Conservation (phyloP, 2,329 filamentous ascomycete species). For the Xylaria sp. region DNA sequence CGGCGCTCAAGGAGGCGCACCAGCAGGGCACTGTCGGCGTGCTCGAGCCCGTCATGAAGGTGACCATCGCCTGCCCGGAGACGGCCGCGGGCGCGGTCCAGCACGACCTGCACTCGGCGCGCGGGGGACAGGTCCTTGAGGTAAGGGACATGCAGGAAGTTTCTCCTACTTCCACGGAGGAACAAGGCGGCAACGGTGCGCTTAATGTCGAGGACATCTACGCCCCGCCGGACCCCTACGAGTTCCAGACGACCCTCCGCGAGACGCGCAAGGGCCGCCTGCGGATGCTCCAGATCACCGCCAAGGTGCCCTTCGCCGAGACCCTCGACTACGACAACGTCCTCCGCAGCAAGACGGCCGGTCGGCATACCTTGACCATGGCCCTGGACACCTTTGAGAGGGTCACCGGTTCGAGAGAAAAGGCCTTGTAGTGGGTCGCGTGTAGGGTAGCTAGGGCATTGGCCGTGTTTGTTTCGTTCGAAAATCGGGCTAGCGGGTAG, state of each 20-base stretch:
- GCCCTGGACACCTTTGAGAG: constrained; percentile 60
- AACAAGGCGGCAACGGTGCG: constrained; percentile 60
- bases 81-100: constrained; percentile 78
- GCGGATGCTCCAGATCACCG: constrained; percentile 69
- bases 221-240: constrained; percentile 82
- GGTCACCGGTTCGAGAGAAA: constrained; percentile 59
- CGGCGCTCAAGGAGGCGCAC: constrained; percentile 66
- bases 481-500: too few species aligned
- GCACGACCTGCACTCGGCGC: constrained; percentile 74
- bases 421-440: constrained; percentile 36
- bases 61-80: constrained; percentile 84
- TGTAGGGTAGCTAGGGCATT: background rate
- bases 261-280: constrained; percentile 51
- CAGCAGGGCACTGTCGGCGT: constrained; percentile 61
- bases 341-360: constrained; percentile 83
- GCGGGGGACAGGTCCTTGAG: constrained; percentile 76
- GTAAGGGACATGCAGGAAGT: constrained; percentile 67
- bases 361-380: constrained; percentile 67
- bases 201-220: constrained; percentile 80
- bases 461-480: too few species aligned
- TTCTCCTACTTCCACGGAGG: constrained; percentile 73
- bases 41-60: constrained; percentile 93
- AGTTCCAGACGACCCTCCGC: constrained; percentile 59
- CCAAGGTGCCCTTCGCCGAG: constrained; percentile 89
- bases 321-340: constrained; percentile 96